phyloP scores from a whole-genome alignment of 495 filamentous ascomycete genomes.

The Hypoxylon lienhwacheense region DNA sequence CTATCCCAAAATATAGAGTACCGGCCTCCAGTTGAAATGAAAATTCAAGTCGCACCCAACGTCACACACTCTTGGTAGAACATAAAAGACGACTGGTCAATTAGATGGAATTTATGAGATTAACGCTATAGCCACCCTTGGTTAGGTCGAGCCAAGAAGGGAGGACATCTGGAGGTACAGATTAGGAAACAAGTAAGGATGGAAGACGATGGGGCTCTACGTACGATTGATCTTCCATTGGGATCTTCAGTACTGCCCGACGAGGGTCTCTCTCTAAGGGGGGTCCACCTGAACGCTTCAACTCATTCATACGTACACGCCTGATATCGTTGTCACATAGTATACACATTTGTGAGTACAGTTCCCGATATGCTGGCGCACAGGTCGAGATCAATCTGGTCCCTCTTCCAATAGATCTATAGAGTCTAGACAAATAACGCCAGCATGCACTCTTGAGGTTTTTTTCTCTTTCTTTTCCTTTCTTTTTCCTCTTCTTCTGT shows the following conservation, averaged over 20 bases:
- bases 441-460: too few species aligned
- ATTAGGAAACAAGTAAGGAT: slow-evolving; percentile 27
- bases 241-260: slow-evolving; percentile 34
- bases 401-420: too few species aligned
- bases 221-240: slow-evolving; percentile 31
- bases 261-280: slow-evolving; percentile 7
- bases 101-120: slow-evolving; percentile 34
- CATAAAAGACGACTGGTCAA: slow-evolving; percentile 14
- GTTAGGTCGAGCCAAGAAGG: slow-evolving; percentile 30
- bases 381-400: slow-evolving; percentile 5
- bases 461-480: too few species aligned
- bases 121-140: slow-evolving; percentile 20
- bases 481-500: too few species aligned
- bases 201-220: slow-evolving; percentile 9
- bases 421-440: too few species aligned
- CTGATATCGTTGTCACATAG: too few species aligned
- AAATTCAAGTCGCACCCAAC: slow-evolving; percentile 23
- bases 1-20: slow-evolving; percentile 25
- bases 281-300: slow-evolving; percentile 24
- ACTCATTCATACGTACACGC: slow-evolving; percentile 4
- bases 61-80: slow-evolving; percentile 16
- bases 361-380: background rate
- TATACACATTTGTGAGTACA: too few species aligned
- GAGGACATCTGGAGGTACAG: slow-evolving; percentile 22
- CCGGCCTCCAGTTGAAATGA: slow-evolving; percentile 35